A percentile compares a stretch with the other conserved stretches of the same genome.
phyloP scores from a whole-genome alignment of 2,329 filamentous ascomycete genomes.

The Penicillium hordei region DNA sequence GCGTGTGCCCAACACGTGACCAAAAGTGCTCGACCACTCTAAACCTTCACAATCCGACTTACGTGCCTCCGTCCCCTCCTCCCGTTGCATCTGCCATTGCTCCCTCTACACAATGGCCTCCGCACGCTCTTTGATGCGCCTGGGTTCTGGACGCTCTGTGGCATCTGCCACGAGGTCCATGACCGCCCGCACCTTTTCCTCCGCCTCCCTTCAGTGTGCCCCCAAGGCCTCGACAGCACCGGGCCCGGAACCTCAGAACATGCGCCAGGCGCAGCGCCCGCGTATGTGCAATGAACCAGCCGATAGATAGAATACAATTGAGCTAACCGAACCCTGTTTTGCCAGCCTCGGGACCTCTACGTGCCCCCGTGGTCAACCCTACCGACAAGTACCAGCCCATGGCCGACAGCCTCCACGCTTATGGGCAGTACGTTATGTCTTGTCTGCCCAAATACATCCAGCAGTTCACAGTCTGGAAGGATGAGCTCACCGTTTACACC shows the following conservation, averaged over 20 bases:
- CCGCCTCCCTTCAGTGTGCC: conserved; percentile 42
- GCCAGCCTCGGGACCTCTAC: conserved; percentile 60
- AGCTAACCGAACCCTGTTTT: conserved; percentile 16
- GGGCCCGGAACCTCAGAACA: conserved; percentile 63
- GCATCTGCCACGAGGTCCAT: conserved; percentile 36
- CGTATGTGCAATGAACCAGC: conserved; percentile 40
- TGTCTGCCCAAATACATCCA: conserved; percentile 97
- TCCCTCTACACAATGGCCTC: conserved; percentile 43
- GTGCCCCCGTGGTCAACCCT: conserved; percentile 81
- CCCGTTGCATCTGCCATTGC: conserved; percentile 31
- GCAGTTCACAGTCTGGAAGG: conserved; percentile 99
- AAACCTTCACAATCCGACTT: conserved; percentile 28
- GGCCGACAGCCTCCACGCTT: conserved; percentile 83
- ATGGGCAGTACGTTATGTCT: conserved; percentile 95
- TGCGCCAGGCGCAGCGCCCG: conserved; percentile 60
- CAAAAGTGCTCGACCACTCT: conserved; percentile 29
- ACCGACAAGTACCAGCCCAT: conserved; percentile 89
- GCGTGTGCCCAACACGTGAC: conserved; percentile 27
- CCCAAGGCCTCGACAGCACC: conserved; percentile 53
- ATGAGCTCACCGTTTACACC: conserved; percentile 94
- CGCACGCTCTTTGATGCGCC: conserved; percentile 46
- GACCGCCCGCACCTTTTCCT: conserved; percentile 40
- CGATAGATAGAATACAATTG: conserved; percentile 9
- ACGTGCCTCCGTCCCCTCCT: conserved; percentile 23
- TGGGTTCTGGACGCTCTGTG: conserved; percentile 43